Conservation (phyloP, 2,329 filamentous ascomycete species). For the Exophiala dermatitidis region DNA sequence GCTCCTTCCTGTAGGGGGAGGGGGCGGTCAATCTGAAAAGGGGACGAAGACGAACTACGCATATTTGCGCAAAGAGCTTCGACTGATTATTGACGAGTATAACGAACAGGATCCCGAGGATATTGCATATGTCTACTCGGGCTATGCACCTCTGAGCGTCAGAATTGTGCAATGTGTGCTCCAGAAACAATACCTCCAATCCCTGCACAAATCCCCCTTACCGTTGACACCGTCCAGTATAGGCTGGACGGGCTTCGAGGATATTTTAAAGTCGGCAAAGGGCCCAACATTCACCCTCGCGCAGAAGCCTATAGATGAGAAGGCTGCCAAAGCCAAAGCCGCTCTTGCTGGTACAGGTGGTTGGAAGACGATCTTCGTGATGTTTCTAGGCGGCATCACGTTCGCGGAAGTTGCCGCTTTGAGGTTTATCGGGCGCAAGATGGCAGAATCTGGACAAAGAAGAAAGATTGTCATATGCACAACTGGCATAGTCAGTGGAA, state of each 20-base stretch:
- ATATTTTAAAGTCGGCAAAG: constrained; percentile 76
- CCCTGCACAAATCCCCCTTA: constrained; percentile 58
- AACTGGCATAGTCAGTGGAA: constrained; percentile 83
- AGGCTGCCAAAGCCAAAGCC: constrained; percentile 77
- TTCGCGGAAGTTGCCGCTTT: constrained; percentile 94
- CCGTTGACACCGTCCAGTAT: constrained; percentile 56
- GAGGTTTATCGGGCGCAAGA: constrained; percentile 77
- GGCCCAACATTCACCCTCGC: constrained; percentile 86
- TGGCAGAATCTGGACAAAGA: constrained; percentile 56
- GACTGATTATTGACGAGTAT: constrained; percentile 90
- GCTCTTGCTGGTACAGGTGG: constrained; percentile 67
- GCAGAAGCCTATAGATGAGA: constrained; percentile 79
- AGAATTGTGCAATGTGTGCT: constrained; percentile 86
- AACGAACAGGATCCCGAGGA: constrained; percentile 92
- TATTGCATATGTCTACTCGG: constrained; percentile 95
- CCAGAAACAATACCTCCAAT: constrained; percentile 77
- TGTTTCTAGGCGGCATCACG: constrained; percentile 93
- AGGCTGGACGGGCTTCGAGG: constrained; percentile 91
- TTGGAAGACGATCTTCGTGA: constrained; percentile 86
- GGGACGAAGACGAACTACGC: constrained; percentile 84
- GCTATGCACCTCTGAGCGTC: constrained; percentile 87
- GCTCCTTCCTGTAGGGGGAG: constrained; percentile 67
- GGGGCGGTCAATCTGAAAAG: constrained; percentile 35
- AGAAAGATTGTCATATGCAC: constrained; percentile 87
- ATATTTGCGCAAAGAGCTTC: constrained; percentile 75